Base-by-base conservation (phyloP, 257 asterid genomes). In the Datura wrightii region DNA sequence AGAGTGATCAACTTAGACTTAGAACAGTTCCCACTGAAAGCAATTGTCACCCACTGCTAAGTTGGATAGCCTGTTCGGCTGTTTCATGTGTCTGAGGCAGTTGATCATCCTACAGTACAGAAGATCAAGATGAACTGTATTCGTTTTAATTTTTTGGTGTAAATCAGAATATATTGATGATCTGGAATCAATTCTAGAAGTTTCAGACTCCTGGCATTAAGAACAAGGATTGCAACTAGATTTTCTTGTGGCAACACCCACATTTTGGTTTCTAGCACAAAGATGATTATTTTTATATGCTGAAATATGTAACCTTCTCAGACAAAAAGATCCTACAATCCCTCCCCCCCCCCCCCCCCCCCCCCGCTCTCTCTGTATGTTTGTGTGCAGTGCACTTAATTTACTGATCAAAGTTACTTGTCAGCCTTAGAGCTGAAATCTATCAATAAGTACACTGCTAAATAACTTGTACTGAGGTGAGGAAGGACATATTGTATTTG, bases 181-280 rank as follows among this genome's bases (percentile, higher is more conserved):
- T 31, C 71, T 2, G 71, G 71, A 63, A 42, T 63, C 71, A 31
- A 63, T 31, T 31, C 42, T 31, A 63, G 71, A 63, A 0, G 71
- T 63, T 31, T 31, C 10, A 31, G 42, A 60, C 39, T 24, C 15
- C 69, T 60, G 39, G 10, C 31, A 15, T 31, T 41, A 63, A 31
- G 71, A 24, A 31, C 42, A 63, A 31, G 18, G n/a, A 63, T 63
- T 63, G 14, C 11, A 11, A 0, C 71, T 63, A 31, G 0, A 31
- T 63, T 63, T 63, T 34, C 71, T 63, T 11, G 71, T 31, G 5
- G 71, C 71, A 31, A 63, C 71, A 63, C 71, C 41, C 70, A 63
- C 42, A 63, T 10, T 1, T 24, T 63, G 42, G 41, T 63, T 2
- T 63, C 42, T 63, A 31, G 42, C 14, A 62, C 2, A 63, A 63